Evolutionary conservation across 768 basidiomycete genomes (phyloP).

Genomic region (Russula compacta): DNA sequence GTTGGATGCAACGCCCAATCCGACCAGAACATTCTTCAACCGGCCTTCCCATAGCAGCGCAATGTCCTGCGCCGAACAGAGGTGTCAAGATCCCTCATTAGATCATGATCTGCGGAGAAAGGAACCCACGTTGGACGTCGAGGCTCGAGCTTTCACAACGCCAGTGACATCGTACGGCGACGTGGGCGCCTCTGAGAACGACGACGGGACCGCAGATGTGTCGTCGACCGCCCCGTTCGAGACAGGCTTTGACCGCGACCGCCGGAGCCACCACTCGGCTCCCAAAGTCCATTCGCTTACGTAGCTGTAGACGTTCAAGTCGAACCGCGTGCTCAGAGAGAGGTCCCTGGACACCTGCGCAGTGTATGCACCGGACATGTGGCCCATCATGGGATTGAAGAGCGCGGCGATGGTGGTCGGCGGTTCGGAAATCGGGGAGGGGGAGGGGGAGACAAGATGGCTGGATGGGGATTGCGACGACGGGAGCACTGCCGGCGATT

Average conservation of each 20-base stretch:
- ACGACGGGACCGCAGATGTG: slow-evolving; percentile 18
- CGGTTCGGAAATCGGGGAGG: slow-evolving; percentile 48
- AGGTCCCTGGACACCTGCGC: slow-evolving; percentile 81
- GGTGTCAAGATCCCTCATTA: background rate
- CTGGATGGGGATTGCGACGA: slow-evolving; percentile 23
- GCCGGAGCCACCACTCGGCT: slow-evolving; percentile 91
- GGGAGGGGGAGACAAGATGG: slow-evolving; percentile 25
- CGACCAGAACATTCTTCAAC: slow-evolving; percentile 79
- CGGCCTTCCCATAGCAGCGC: slow-evolving; percentile 94
- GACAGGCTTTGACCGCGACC: slow-evolving; percentile 31
- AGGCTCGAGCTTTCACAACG: slow-evolving; percentile 83
- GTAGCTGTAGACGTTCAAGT: slow-evolving; percentile 95
- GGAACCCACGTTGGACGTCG: slow-evolving; percentile 74
- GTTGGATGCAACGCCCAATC: slow-evolving; percentile 87
- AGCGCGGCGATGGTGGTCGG: slow-evolving; percentile 92
- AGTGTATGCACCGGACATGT: slow-evolving; percentile 85
- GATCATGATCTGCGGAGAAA: background rate
- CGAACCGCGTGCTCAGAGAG: slow-evolving; percentile 80
- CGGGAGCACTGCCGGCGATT: slow-evolving; percentile 30
- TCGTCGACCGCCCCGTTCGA: slow-evolving; percentile 23
- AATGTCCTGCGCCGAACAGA: slow-evolving; percentile 48
- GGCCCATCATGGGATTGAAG: slow-evolving; percentile 94
- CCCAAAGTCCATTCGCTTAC: slow-evolving; percentile 96
- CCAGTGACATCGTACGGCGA: slow-evolving; percentile 46
- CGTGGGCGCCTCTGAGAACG: slow-evolving; percentile 19